phyloP scores from a whole-genome alignment of 169 alveolate genomes.

The Plasmodium falciparum region DNA sequence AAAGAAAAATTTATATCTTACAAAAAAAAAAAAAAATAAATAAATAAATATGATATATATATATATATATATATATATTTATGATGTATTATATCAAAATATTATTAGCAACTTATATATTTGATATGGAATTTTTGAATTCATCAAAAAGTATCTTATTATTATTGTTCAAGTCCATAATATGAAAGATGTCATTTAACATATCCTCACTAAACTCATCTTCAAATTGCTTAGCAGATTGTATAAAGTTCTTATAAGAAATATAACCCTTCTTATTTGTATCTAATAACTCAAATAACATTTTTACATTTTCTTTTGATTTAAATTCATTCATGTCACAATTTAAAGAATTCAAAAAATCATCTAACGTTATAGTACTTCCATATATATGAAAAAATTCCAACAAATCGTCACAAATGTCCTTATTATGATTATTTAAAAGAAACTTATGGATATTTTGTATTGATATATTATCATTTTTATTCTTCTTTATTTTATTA shows the following conservation, averaged over 20 bases:
- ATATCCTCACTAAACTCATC: conserved; percentile 57
- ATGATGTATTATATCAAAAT: too few species aligned
- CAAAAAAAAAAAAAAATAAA: background rate
- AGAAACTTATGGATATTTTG: conserved; percentile 48
- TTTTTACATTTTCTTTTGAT: conserved; percentile 58
- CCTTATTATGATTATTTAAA: conserved; percentile 32
- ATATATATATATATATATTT: background rate
- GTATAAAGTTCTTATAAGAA: conserved; percentile 26
- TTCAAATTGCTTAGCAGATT: conserved; percentile 71
- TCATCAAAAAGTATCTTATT: conserved; percentile 43
- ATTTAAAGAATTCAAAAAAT: conserved; percentile 31
- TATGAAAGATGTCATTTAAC: conserved; percentile 29
- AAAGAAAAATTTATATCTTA: too few species aligned
- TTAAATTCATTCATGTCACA: conserved; percentile 72
- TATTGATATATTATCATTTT: conserved; percentile 44
- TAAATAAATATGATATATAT: background rate
- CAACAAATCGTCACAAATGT: conserved; percentile 36
- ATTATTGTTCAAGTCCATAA: conserved; percentile 33
- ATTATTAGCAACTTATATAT: background rate
- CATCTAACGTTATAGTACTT: conserved; percentile 51
- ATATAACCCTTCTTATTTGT: conserved; percentile 42
- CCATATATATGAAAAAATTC: conserved; percentile 64
- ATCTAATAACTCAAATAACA: conserved; percentile 39
- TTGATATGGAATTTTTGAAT: conserved; percentile 58
- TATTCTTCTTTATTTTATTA: conserved; percentile 45